A percentile compares a stretch with the other conserved stretches of the same genome.
phyloP scores from a whole-genome alignment of 208 protist genomes.

The Trypanosoma boissoni region DNA sequence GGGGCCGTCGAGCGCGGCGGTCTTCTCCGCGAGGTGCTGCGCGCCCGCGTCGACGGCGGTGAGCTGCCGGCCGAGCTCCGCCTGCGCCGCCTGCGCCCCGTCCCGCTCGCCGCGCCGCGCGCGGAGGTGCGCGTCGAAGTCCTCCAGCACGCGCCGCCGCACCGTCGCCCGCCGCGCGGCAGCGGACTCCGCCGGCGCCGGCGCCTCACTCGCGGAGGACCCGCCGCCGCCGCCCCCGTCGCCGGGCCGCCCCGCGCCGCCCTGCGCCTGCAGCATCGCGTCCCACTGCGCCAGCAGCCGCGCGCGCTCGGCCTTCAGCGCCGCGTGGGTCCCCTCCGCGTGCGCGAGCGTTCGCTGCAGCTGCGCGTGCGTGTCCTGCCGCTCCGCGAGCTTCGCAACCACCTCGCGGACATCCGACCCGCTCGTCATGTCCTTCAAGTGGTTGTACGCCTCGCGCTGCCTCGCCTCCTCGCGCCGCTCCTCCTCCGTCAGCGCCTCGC shows the following conservation, averaged over 20 bases:
- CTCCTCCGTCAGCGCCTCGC: constrained; percentile 44
- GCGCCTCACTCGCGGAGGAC: constrained; percentile 6
- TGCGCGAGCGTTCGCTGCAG: constrained; percentile 62
- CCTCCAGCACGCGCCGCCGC: constrained; percentile 71
- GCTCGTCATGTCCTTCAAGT: constrained; percentile 92
- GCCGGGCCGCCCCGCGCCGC: constrained; percentile 28
- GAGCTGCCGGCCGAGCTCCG: constrained; percentile 67
- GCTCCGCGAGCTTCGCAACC: constrained; percentile 83
- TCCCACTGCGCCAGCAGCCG: constrained; percentile 62
- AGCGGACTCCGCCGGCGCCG: background rate
- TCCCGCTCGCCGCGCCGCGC: constrained; percentile 59
- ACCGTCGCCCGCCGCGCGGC: constrained; percentile 60
- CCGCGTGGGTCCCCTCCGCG: constrained; percentile 51
- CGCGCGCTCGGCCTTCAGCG: constrained; percentile 49
- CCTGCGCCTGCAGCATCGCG: constrained; percentile 68
- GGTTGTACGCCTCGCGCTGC: constrained; percentile 87
- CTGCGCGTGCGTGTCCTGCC: constrained; percentile 77
- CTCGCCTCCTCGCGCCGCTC: constrained; percentile 65
- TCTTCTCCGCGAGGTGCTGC: constrained; percentile 85
- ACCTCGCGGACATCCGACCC: constrained; percentile 77
- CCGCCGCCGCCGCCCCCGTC: background rate
- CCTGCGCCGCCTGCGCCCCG: constrained; percentile 53
- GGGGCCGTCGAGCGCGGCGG: background rate
- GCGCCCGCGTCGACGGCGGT: constrained; percentile 87
- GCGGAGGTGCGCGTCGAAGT: constrained; percentile 87